Conservation (phyloP, 2,329 filamentous ascomycete species). For the Xylaria multiplex region DNA sequence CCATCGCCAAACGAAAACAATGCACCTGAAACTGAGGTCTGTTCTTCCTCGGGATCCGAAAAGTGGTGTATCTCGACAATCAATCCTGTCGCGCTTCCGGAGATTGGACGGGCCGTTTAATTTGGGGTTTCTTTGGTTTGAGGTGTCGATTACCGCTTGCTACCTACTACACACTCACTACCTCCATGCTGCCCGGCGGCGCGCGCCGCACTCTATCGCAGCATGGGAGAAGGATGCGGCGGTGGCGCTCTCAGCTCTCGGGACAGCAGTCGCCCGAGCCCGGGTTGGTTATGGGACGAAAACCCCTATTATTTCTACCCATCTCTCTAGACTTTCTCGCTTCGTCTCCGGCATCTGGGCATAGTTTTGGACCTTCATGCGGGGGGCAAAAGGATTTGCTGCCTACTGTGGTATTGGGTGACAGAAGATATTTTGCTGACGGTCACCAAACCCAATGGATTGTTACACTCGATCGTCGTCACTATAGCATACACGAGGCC, state of each 20-base stretch:
- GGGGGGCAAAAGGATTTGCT: conserved; percentile 1
- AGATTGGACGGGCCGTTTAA: conserved; percentile 18
- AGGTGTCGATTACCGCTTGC: conserved; percentile 5
- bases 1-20: conserved; percentile 2
- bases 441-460: conserved; percentile 19
- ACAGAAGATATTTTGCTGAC: neutral
- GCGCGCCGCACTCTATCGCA: conserved; percentile 16
- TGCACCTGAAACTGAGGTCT: conserved; percentile 30
- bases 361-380: neutral
- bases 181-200: neutral
- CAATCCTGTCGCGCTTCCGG: conserved; percentile 12
- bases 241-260: conserved; percentile 27
- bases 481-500: conserved; percentile 14
- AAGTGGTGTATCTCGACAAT: conserved; percentile 5
- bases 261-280: conserved; percentile 18
- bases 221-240: neutral
- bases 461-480: conserved; percentile 19
- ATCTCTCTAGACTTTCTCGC: neutral
- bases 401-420: conserved; percentile 12
- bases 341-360: conserved; percentile 10
- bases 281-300: conserved; percentile 8
- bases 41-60: conserved; percentile 11
- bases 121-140: conserved; percentile 1
- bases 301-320: conserved; percentile 1
- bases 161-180: neutral